Conservation (phyloP, 179 eudicot genomes). For the Patellifolia procumbens region DNA sequence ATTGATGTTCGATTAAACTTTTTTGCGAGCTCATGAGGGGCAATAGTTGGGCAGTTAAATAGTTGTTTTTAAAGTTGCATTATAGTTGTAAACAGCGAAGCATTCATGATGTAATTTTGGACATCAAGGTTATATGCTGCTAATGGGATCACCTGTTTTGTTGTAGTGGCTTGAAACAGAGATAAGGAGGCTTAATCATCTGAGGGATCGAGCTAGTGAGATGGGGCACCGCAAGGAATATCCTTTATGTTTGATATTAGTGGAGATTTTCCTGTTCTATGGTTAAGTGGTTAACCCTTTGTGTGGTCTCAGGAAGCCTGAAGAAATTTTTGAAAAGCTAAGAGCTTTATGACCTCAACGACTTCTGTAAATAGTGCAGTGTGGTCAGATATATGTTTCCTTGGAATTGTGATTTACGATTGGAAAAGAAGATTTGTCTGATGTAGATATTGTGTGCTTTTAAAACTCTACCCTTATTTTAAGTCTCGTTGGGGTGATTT, state of each 20-base stretch:
- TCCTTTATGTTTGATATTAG: conserved; percentile 51
- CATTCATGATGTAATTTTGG: conserved; percentile 2
- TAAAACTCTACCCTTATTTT: neutral
- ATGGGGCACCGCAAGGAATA: conserved; percentile 90
- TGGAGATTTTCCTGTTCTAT: neutral
- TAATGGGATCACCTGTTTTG: conserved; percentile 26
- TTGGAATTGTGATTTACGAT: neutral
- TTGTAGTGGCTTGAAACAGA: conserved; percentile 91
- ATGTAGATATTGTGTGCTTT: conserved; percentile 2
- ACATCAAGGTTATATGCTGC: neutral
- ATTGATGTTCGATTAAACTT: no score
- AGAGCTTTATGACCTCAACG: neutral
- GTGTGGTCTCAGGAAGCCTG: neutral
- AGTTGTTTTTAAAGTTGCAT: conserved; percentile 6
- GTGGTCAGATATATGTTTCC: no score
- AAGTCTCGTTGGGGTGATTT: neutral
- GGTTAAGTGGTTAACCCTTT: neutral
- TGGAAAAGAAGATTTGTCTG: neutral
- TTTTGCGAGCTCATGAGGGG: neutral
- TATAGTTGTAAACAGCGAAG: neutral
- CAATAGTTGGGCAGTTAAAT: neutral
- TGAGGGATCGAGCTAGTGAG: conserved; percentile 97
- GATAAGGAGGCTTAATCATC: conserved; percentile 72
- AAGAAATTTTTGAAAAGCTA: neutral
- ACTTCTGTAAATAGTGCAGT: neutral